Percentiles rank a stretch among this genome's conserved stretches.
These are phyloP conservation scores for Clavispora phyllophila DNA, from an alignment of 805 yeast genomes.

Conservation along the genomic window DNA sequence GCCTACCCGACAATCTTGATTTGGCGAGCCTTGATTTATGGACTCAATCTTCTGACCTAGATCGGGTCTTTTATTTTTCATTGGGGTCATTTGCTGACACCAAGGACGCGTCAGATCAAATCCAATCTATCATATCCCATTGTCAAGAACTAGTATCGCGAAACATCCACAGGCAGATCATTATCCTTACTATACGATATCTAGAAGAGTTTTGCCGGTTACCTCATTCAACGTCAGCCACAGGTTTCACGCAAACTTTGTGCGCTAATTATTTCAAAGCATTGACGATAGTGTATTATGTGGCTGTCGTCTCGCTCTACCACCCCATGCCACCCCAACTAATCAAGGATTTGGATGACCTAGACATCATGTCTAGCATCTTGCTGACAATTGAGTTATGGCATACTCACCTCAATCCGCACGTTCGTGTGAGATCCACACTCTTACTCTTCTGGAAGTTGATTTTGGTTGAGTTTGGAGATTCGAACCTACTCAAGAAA, in stretches of 20 bases:
- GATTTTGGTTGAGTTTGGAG: slow-evolving; percentile 62
- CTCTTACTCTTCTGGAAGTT: slow-evolving; percentile 50
- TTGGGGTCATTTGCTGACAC: slow-evolving; percentile 9
- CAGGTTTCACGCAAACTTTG: neutral
- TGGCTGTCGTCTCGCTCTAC: slow-evolving; percentile 22
- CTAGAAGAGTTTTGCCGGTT: neutral
- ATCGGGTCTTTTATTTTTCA: slow-evolving; percentile 8
- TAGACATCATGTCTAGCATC: slow-evolving; percentile 40
- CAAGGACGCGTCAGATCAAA: slow-evolving; percentile 6
- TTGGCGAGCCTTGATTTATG: neutral
- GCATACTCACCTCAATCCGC: slow-evolving; percentile 48
- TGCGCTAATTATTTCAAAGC: slow-evolving; percentile 20
- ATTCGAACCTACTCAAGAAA: slow-evolving; percentile 27
- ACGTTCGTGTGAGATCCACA: slow-evolving; percentile 51
- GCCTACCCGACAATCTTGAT: neutral
- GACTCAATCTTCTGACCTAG: slow-evolving; percentile 2
- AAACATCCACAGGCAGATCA: slow-evolving; percentile 6
- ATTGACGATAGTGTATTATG: slow-evolving; percentile 32
- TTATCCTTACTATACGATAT: slow-evolving; percentile 6
- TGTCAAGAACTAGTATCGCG: slow-evolving; percentile 18
- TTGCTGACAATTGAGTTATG: slow-evolving; percentile 56
- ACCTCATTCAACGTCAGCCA: neutral
- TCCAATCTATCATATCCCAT: slow-evolving; percentile 6
- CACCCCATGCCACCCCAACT: slow-evolving; percentile 8
- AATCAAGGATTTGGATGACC: slow-evolving; percentile 18